Conservation (phyloP, 768 basidiomycete genomes). For the Tricholoma furcatifolium region DNA sequence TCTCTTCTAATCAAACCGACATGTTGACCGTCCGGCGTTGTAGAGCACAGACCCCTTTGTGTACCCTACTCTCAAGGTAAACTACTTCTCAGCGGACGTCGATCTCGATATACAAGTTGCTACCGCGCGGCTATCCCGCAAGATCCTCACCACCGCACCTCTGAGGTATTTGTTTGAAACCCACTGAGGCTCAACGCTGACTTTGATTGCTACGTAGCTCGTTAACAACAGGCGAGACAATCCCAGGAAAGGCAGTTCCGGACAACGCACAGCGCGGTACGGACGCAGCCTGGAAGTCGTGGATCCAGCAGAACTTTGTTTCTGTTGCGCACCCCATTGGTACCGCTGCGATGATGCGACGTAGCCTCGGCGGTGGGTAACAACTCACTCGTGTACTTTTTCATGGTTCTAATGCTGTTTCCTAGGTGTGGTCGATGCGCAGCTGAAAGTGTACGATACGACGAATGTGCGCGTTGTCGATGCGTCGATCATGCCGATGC, state of each 20-base stretch:
- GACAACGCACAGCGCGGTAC: conserved; percentile 43
- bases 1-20: not conserved
- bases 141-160: not conserved
- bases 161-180: not conserved
- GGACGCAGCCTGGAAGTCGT: conserved; percentile 43
- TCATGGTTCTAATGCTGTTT: too few relatives aligned
- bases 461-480: conserved; percentile 52
- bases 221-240: conserved; percentile 26
- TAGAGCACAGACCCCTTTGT: conserved; percentile 48
- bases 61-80: conserved; percentile 45
- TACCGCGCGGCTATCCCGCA: conserved; percentile 41
- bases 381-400: too few relatives aligned
- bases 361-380: too few relatives aligned
- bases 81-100: conserved; percentile 48
- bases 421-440: conserved; percentile 38
- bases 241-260: conserved; percentile 41
- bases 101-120: conserved; percentile 53
- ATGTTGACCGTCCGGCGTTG: not conserved
- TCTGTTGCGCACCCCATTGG: conserved; percentile 51
- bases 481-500: conserved; percentile 46
- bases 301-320: conserved; percentile 41
- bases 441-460: conserved; percentile 46
- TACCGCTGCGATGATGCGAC: conserved; percentile 24
- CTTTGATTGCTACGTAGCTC: not conserved
- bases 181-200: not conserved